phyloP scores from a whole-genome alignment of 805 yeast species.

The Saturnispora gosingensis region DNA sequence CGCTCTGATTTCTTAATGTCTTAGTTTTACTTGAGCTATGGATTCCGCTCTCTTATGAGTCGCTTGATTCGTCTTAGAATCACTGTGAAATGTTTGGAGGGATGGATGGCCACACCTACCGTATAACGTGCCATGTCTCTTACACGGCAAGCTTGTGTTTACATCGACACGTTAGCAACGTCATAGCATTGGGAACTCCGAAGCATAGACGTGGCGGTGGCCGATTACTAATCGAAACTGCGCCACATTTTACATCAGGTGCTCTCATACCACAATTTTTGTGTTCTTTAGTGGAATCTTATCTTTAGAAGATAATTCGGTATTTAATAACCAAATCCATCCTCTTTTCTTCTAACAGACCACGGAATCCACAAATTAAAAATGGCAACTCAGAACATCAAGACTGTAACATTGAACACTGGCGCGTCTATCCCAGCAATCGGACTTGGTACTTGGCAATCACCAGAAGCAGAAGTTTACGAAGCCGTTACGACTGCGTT shows the following conservation, averaged over 20 bases:
- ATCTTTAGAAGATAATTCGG: neutral
- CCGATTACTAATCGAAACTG: neutral
- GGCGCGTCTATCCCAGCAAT: conserved; percentile 14
- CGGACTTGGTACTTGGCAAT: conserved; percentile 17
- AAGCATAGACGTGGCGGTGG: neutral
- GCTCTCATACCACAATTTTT: neutral
- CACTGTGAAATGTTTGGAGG: too few species aligned
- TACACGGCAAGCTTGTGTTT: too few species aligned
- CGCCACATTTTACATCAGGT: neutral
- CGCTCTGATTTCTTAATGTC: too few species aligned
- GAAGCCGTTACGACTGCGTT: conserved; percentile 53
- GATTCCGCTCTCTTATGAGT: too few species aligned
- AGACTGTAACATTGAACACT: conserved; percentile 7
- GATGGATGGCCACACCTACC: too few species aligned
- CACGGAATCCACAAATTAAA: neutral
- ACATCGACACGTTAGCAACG: too few species aligned
- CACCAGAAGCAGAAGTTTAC: conserved; percentile 35
- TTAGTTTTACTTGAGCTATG: too few species aligned
- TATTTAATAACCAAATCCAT: too few species aligned
- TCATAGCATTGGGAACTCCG: too few species aligned
- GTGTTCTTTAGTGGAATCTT: neutral
- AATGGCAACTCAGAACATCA: neutral
- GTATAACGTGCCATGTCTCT: too few species aligned
- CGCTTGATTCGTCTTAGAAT: too few species aligned
- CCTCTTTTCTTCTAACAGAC: neutral